A percentile compares a stretch with the other conserved stretches of the same genome.
These are phyloP conservation scores for Echinochloa phyllopogon DNA, from an alignment of 176 grass and related monocot genomes.

Conservation along the genomic window DNA sequence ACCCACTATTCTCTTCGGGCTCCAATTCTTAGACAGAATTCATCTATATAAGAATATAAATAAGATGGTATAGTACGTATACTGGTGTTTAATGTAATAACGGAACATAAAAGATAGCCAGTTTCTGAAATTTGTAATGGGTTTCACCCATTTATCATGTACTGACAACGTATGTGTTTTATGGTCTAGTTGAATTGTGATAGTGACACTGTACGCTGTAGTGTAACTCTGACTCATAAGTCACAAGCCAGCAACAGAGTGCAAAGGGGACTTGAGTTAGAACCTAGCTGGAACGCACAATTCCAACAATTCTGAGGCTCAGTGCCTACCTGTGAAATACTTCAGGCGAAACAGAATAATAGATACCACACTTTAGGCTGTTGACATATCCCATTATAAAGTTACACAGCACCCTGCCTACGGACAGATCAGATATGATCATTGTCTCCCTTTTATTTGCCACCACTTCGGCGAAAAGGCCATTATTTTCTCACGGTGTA, in stretches of 20 bases:
- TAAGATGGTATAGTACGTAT: background rate
- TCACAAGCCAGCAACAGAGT: background rate
- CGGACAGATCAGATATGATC: background rate
- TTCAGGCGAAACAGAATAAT: background rate
- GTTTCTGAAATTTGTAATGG: background rate
- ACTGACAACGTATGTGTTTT: background rate
- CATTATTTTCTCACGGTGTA: slow-evolving; percentile 18
- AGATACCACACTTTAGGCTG: background rate
- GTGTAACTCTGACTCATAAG: background rate
- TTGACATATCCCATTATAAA: background rate
- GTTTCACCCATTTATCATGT: background rate
- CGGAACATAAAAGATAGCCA: background rate
- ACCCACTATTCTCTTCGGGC: too few relatives aligned
- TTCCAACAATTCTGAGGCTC: background rate
- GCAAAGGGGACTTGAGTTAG: background rate
- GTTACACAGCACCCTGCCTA: background rate
- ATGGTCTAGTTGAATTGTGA: background rate
- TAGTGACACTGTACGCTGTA: background rate
- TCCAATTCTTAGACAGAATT: background rate
- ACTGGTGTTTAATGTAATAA: too few relatives aligned
- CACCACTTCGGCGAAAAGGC: background rate
- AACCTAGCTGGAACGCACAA: slow-evolving; percentile 5
- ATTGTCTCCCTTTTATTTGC: background rate
- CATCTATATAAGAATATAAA: background rate
- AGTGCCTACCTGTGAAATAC: background rate